These are phyloP conservation scores for Lumnitzera littorea DNA, from an alignment of 345 rosid genomes.

Conservation along the genomic window DNA sequence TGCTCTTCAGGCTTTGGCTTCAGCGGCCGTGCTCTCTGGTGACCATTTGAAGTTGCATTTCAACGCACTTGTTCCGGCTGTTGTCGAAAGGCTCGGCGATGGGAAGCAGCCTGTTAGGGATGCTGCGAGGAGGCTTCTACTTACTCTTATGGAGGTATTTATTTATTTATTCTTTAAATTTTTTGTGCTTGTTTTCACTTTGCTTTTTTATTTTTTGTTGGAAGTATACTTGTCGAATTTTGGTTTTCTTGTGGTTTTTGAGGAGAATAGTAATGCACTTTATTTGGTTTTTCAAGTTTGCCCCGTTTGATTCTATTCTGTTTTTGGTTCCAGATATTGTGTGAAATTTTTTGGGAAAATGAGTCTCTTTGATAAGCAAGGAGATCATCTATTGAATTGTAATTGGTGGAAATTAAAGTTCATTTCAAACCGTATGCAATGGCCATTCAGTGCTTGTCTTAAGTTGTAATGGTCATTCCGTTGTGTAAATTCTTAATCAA, in stretches of 20 bases:
- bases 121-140: slow-evolving; percentile 86
- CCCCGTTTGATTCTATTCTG: no score
- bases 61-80: slow-evolving; percentile 90
- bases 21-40: slow-evolving; percentile 95
- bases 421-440: no score
- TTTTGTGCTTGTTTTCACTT: neutral
- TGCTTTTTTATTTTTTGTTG: neutral
- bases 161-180: neutral
- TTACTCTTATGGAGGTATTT: slow-evolving; percentile 96
- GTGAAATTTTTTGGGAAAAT: no score
- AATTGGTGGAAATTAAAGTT: no score
- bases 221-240: neutral
- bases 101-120: slow-evolving; percentile 92
- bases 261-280: no score
- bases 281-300: no score
- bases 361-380: no score
- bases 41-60: slow-evolving; percentile 91
- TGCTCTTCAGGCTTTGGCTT: slow-evolving; percentile 89
- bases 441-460: no score
- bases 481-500: no score
- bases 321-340: no score
- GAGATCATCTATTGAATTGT: no score
- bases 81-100: slow-evolving; percentile 86
- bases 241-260: neutral
- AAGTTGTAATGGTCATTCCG: no score